phyloP scores from a whole-genome alignment of 1,139 yeast genomes.

The Kazachstania sp. region DNA sequence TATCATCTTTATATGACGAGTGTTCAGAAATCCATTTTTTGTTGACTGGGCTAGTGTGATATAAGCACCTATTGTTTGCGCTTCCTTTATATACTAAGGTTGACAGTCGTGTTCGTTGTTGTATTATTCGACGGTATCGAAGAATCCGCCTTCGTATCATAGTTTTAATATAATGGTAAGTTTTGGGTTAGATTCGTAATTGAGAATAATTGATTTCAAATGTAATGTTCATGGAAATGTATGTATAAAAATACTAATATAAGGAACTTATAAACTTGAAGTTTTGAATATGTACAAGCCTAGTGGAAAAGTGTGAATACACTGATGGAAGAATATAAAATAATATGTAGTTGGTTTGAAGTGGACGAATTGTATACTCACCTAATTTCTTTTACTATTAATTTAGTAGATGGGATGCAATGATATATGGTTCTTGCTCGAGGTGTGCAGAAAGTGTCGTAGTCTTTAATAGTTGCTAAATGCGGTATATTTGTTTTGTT shows the following conservation, averaged over 20 bases:
- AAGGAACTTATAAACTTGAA: not conserved
- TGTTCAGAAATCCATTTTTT: not conserved
- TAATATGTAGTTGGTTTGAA: not conserved
- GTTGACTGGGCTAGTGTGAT: not conserved
- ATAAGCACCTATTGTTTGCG: not conserved
- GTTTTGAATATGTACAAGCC: not conserved
- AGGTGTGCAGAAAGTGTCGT: too few species aligned
- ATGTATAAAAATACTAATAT: not conserved
- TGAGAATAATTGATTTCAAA: not conserved
- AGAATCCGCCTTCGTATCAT: slow-evolving; percentile 5
- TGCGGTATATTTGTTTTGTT: too few species aligned
- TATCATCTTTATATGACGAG: not conserved
- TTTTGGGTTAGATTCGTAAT: not conserved
- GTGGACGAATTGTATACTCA: too few species aligned
- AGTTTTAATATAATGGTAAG: not conserved
- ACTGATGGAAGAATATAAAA: not conserved
- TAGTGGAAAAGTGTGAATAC: not conserved
- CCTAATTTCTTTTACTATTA: too few species aligned
- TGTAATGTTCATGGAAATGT: not conserved
- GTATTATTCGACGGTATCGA: not conserved
- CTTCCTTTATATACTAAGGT: not conserved
- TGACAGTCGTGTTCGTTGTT: not conserved
- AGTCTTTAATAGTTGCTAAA: too few species aligned
- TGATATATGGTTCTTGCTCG: too few species aligned
- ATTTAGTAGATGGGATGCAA: too few species aligned